Conservation (phyloP, 2,329 filamentous ascomycete species). For the Neofusicoccum umdonicola region DNA sequence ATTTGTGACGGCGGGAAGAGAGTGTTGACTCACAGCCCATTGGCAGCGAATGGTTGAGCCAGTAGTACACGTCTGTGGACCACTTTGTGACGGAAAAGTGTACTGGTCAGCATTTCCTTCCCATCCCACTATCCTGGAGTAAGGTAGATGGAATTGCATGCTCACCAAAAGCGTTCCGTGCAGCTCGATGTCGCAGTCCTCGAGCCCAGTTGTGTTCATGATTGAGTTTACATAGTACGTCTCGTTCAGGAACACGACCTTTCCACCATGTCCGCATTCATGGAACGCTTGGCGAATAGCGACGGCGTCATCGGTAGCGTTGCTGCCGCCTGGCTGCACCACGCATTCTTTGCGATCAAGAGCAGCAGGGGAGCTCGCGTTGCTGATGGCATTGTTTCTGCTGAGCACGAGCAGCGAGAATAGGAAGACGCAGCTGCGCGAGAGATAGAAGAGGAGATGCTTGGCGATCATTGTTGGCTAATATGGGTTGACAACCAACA, state of each 20-base stretch:
- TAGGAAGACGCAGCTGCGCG: not conserved
- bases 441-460: not conserved
- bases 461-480: not conserved
- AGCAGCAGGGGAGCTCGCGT: not conserved
- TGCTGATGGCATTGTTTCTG: not conserved
- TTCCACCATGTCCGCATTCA: constrained; percentile 50
- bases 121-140: not conserved
- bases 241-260: constrained; percentile 50
- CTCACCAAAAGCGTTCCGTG: constrained; percentile 48
- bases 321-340: constrained; percentile 1
- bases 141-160: not conserved
- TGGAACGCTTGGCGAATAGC: constrained; percentile 52
- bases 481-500: not conserved
- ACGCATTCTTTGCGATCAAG: not conserved
- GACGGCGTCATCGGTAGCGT: constrained; percentile 46
- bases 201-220: constrained; percentile 49
- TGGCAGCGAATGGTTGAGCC: constrained; percentile 51
- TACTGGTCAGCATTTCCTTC: not conserved
- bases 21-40: constrained; percentile 38
- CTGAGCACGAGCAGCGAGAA: not conserved
- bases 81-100: constrained; percentile 22
- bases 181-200: constrained; percentile 50
- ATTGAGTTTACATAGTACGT: constrained; percentile 50
- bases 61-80: constrained; percentile 48
- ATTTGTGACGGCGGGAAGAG: too few relatives aligned